Conservation (phyloP, 2,329 filamentous ascomycete genomes). For the Orbilia quercus region DNA sequence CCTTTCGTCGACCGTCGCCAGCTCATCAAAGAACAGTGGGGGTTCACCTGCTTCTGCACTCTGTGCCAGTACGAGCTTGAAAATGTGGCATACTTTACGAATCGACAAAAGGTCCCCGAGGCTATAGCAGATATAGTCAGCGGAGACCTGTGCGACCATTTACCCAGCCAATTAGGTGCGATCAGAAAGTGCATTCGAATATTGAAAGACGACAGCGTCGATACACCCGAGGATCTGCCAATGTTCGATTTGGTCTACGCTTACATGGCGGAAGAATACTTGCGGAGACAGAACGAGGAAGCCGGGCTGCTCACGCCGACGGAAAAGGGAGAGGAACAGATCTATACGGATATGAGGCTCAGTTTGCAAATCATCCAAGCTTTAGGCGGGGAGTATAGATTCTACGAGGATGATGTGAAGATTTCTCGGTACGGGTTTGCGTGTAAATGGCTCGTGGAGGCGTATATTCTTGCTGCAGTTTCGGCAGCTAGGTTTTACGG, state of each 20-base stretch:
- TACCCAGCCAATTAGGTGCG: slow-evolving; percentile 13
- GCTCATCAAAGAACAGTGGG: slow-evolving; percentile 6
- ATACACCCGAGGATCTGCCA: slow-evolving; percentile 29
- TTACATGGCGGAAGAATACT: slow-evolving; percentile 38
- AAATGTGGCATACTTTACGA: slow-evolving; percentile 9
- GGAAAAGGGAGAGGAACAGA: background rate
- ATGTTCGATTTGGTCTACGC: slow-evolving; percentile 43
- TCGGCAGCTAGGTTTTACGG: slow-evolving; percentile 38
- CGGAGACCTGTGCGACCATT: background rate
- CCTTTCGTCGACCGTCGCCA: slow-evolving; percentile 13
- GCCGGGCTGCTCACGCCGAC: background rate
- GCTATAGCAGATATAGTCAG: slow-evolving; percentile 11
- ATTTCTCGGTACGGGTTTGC: slow-evolving; percentile 35
- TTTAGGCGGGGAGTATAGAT: slow-evolving; percentile 32
- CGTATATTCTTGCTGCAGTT: slow-evolving; percentile 41
- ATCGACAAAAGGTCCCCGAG: slow-evolving; percentile 11
- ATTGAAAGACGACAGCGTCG: background rate
- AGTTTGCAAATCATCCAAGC: slow-evolving; percentile 29
- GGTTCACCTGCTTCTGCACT: slow-evolving; percentile 24
- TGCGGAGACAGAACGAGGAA: background rate
- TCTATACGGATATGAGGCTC: slow-evolving; percentile 22
- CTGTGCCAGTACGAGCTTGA: slow-evolving; percentile 25
- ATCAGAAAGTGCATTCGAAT: slow-evolving; percentile 14
- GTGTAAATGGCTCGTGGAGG: slow-evolving; percentile 52
- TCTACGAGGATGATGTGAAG: slow-evolving; percentile 26